These are phyloP conservation scores for Claviceps arundinis DNA, from an alignment of 2,329 filamentous ascomycete species.

Conservation along the genomic window DNA sequence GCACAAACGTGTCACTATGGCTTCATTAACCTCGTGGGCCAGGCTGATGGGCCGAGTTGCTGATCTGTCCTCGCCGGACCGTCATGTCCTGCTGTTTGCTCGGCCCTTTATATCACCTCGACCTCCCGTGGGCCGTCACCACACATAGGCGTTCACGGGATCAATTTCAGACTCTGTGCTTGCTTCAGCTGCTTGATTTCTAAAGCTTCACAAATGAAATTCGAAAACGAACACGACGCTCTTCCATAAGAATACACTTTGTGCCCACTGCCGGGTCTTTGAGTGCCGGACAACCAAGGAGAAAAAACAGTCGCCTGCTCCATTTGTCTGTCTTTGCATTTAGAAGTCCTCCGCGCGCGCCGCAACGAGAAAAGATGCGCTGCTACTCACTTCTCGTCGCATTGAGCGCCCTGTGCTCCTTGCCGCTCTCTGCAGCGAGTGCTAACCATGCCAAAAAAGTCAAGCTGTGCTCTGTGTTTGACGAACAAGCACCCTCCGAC, in stretches of 20 bases:
- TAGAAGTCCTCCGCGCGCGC: neutral
- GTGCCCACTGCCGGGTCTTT: neutral
- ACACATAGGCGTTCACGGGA: neutral
- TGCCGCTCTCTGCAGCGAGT: neutral
- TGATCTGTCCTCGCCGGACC: neutral
- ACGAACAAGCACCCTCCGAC: neutral
- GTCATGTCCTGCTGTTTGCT: neutral
- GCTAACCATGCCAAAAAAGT: neutral
- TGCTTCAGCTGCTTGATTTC: neutral
- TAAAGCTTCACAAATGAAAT: neutral
- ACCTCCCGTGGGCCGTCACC: neutral
- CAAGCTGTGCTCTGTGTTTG: conserved; percentile 3
- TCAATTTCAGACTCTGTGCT: neutral
- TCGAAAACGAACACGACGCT: neutral
- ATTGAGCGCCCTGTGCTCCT: neutral
- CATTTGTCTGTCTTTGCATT: too few relatives aligned
- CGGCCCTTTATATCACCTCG: neutral
- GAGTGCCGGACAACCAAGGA: neutral
- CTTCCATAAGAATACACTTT: neutral
- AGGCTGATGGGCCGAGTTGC: too few relatives aligned
- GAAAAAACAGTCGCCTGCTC: neutral
- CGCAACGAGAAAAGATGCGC: neutral
- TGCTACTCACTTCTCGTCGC: neutral
- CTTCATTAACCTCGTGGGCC: too few relatives aligned
- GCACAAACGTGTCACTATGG: too few relatives aligned